phyloP scores from a whole-genome alignment of 805 yeast genomes.

The Saccharomyces jurei region DNA sequence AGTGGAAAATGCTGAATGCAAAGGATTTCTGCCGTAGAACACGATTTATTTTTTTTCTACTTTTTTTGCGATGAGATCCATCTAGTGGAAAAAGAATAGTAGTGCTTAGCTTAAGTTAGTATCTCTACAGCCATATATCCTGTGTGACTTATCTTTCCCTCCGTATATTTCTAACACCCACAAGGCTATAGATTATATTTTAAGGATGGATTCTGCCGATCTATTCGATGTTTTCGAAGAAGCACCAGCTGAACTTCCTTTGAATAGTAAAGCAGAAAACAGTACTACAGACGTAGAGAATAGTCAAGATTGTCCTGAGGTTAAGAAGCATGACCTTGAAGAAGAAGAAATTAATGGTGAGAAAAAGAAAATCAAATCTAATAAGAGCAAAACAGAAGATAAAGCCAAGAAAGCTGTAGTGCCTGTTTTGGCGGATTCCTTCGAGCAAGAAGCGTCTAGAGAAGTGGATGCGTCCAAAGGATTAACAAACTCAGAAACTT shows the following conservation, averaged over 20 bases:
- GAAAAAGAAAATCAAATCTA: conserved; percentile 7
- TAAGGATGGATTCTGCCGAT: conserved; percentile 8
- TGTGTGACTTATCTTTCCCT: background rate
- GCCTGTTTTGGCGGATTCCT: conserved; percentile 77
- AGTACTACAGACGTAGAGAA: conserved; percentile 1
- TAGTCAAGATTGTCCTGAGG: background rate
- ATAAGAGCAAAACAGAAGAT: conserved; percentile 29
- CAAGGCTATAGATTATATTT: background rate
- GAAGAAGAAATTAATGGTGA: conserved; percentile 7
- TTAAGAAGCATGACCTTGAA: conserved; percentile 14
- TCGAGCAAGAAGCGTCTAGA: conserved; percentile 83
- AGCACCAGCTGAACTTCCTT: conserved; percentile 14
- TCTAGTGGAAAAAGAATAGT: background rate
- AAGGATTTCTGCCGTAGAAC: background rate
- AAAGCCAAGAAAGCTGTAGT: conserved; percentile 41
- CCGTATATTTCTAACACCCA: background rate
- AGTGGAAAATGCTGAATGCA: background rate
- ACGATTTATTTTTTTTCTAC: background rate
- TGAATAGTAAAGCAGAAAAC: conserved; percentile 11
- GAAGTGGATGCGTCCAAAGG: conserved; percentile 82
- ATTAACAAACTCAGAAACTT: conserved; percentile 38
- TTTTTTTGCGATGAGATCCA: background rate
- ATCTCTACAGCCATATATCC: background rate
- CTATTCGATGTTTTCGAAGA: conserved; percentile 31
- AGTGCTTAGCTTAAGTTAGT: background rate